Evolutionary conservation across 2,329 filamentous ascomycete genomes (phyloP).

Genomic region (Cladosporium sp.): DNA sequence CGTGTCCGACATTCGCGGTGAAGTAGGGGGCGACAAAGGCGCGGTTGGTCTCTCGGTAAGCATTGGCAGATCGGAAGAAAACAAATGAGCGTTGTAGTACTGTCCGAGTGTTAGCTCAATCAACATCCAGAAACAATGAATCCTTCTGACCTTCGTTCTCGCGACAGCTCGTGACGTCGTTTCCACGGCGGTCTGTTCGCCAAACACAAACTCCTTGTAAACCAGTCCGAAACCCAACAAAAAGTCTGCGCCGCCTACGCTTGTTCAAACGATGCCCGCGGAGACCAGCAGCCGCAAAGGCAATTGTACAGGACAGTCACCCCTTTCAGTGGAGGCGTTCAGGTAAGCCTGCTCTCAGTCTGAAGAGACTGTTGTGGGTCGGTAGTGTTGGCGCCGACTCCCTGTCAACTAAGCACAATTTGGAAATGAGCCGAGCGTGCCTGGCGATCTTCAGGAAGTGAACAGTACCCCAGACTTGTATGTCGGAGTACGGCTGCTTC

Average conservation of each 20-base stretch:
- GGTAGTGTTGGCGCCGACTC: no score
- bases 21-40: slow-evolving; percentile 46
- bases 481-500: slow-evolving; percentile 14
- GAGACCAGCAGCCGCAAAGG: slow-evolving; percentile 9
- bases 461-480: slow-evolving; percentile 13
- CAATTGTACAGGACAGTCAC: not conserved
- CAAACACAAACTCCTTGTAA: slow-evolving; percentile 1
- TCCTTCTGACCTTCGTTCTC: slow-evolving; percentile 5
- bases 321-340: no score
- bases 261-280: slow-evolving; percentile 3
- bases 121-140: no score
- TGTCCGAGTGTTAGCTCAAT: slow-evolving; percentile 1
- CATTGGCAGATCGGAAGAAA: slow-evolving; percentile 20
- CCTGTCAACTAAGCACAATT: no score
- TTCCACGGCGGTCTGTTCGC: not conserved
- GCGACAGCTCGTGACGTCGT: not conserved
- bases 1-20: slow-evolving; percentile 48
- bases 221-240: not conserved
- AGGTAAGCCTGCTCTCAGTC: no score
- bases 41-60: slow-evolving; percentile 42
- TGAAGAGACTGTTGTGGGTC: no score
- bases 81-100: slow-evolving; percentile 8
- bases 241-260: not conserved
- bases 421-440: slow-evolving; percentile 13
- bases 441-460: slow-evolving; percentile 15